Evolutionary conservation across 2,329 filamentous ascomycete species (phyloP), one percentile per base, ranked within the genome.

Genomic region (Beauveria australis): DNA sequence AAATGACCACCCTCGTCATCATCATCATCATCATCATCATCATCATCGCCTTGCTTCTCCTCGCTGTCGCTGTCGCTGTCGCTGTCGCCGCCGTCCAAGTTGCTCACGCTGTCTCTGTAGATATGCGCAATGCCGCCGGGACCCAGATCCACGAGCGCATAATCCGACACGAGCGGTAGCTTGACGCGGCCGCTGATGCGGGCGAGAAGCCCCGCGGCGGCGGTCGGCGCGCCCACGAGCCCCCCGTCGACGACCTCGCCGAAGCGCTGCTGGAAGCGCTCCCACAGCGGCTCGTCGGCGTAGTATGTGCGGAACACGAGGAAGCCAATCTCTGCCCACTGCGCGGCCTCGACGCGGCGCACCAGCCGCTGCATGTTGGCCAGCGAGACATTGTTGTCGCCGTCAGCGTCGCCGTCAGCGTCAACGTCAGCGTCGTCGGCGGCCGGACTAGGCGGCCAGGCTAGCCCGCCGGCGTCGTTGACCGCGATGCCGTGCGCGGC

Each of bases 221-320:
- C 53, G 16, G 53, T 6, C 41, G 41, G 41, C 53, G 41, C 53
- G 10, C 18, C 26, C 7, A 24, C 22, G 53, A 55, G 30, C n/a
- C 53, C 53, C 8, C 24, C n/a, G 40, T 55, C 53, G 8, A 55
- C 53, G 26, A 55, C 26, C 41, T 46, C 41, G 53, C 53, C 41
- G 41, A 55, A 55, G 3, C 26, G 53, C 41, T 30, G 53, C 53
- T 46, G 53, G 41, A 55, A 55, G 19, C 19, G 18, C 41, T 46
- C 53, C 53, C 53, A 55, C 12, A 55, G 41, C 22, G 18, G 12
- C 40, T 46, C 53, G 53, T 55, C 53, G 26, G 24, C 41, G 53
- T 55, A 55, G n/a, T 30, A 55, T 3, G 53, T 55, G 18, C 53
- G 53, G n/a, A 55, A 55, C 2, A 55, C 53, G 26, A 55, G 53